phyloP scores from a whole-genome alignment of 176 grass and related monocot species.

The Thinopyrum elongatum region DNA sequence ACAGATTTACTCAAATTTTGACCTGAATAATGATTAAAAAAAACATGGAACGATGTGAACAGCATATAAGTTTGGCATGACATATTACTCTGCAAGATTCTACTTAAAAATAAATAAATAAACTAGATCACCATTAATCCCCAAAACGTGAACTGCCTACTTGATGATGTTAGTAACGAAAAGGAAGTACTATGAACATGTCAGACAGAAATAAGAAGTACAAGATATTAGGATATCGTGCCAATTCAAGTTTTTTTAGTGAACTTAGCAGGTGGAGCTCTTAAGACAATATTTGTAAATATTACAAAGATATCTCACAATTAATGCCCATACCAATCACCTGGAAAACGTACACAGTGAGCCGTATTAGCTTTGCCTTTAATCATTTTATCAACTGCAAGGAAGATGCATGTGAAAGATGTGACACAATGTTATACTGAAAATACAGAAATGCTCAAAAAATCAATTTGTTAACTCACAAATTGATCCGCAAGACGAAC shows the following conservation, averaged over 20 bases:
- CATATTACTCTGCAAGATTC: background rate
- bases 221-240: background rate
- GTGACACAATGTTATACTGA: constrained; percentile 1
- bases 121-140: background rate
- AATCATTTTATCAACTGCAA: constrained; percentile 65
- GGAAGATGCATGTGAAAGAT: constrained; percentile 25
- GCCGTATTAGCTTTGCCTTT: constrained; percentile 90
- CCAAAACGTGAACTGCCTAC: background rate
- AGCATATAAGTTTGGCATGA: background rate
- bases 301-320: background rate
- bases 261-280: background rate
- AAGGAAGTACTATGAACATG: background rate
- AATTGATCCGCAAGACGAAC: constrained; percentile 74
- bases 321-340: constrained; percentile 74
- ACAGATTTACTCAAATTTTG: constrained; percentile 16
- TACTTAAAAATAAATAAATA: too few species aligned
- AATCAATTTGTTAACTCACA: constrained; percentile 46
- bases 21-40: background rate
- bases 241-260: constrained; percentile 3
- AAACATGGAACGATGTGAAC: background rate
- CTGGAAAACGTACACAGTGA: constrained; percentile 75
- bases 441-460: constrained; percentile 18
- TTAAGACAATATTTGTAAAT: constrained; percentile 16
- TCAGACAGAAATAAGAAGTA: background rate
- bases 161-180: background rate